Percentiles rank a stretch among this genome's conserved stretches.
These are phyloP conservation scores for Trichoderma semiorbis DNA, from an alignment of 2,329 filamentous ascomycete species.

Conservation along the genomic window DNA sequence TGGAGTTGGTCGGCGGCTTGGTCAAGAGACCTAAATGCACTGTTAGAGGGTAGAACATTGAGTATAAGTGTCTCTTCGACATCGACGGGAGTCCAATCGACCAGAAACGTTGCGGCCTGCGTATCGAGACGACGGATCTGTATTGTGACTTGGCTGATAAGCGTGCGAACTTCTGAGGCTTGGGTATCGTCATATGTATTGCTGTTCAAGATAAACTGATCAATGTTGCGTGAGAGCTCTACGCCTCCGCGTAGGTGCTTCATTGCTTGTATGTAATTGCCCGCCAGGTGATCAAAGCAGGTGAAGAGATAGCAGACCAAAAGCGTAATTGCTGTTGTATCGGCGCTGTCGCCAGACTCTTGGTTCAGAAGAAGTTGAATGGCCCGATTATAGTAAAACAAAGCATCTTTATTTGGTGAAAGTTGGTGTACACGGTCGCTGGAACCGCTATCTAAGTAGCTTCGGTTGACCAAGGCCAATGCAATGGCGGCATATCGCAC, in stretches of 20 bases:
- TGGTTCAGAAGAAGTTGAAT: background rate
- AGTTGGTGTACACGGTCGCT: background rate
- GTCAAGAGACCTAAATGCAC: background rate
- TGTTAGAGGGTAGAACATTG: background rate
- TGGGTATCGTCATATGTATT: background rate
- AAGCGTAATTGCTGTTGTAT: background rate
- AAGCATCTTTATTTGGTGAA: background rate
- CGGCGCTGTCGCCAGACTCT: background rate
- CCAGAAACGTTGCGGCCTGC: background rate
- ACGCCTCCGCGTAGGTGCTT: background rate
- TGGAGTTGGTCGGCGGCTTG: background rate
- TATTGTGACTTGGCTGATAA: background rate
- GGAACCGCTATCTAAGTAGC: background rate
- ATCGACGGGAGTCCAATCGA: background rate
- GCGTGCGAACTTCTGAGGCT: background rate
- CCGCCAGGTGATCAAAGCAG: background rate
- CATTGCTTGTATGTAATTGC: background rate
- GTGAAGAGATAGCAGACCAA: conserved; percentile 5
- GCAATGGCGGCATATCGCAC: background rate
- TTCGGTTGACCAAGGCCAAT: background rate
- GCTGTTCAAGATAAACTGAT: background rate
- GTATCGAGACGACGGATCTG: background rate
- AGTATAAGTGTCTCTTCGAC: background rate
- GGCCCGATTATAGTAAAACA: background rate
- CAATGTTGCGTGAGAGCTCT: background rate